phyloP scores from a whole-genome alignment of 371 early-diverging fungal species.

The Polyrhizophydium stewartii region DNA sequence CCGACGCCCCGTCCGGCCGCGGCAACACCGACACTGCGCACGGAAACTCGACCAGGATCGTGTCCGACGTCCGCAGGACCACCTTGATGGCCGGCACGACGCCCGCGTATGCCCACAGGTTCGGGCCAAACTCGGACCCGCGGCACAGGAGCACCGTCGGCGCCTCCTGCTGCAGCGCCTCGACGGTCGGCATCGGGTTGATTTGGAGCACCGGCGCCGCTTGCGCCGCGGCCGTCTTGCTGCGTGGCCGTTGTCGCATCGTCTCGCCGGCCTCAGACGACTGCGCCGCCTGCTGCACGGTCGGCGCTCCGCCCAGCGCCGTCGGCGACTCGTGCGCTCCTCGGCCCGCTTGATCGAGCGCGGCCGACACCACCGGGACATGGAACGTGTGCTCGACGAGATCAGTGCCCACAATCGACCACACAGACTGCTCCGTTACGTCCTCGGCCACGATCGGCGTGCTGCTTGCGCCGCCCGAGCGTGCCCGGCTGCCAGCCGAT shows the following conservation, averaged over 20 bases:
- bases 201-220: too few relatives aligned
- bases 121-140: neutral
- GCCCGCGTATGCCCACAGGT: neutral
- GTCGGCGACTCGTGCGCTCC: too few relatives aligned
- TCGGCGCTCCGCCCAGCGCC: too few relatives aligned
- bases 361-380: neutral
- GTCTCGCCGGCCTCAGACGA: too few relatives aligned
- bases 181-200: neutral
- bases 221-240: too few relatives aligned
- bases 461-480: neutral
- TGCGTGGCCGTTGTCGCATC: too few relatives aligned
- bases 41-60: neutral
- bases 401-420: constrained; percentile 2
- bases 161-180: neutral
- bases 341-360: too few relatives aligned
- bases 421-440: neutral
- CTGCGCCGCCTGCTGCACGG: too few relatives aligned
- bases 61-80: neutral
- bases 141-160: neutral
- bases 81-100: neutral
- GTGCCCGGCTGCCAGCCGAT: too few relatives aligned
- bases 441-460: neutral
- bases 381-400: neutral
- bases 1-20: neutral
- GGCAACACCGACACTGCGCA: neutral